Evolutionary conservation across 1,139 yeast species (phyloP).

Genomic region (Taphrina flavorubra): DNA sequence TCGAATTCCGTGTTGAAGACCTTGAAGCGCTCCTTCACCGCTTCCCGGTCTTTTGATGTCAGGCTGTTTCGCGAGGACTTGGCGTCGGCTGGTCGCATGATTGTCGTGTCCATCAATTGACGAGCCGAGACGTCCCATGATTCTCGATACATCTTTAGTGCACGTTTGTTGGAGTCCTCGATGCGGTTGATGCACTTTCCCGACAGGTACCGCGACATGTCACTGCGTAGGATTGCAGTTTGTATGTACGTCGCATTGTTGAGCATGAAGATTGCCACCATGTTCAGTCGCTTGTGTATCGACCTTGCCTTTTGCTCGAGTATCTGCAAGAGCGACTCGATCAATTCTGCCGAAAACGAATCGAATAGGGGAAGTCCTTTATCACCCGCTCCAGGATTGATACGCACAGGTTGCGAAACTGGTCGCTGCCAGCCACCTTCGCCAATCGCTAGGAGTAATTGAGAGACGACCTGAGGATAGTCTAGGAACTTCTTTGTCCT

Average conservation of each 20-base stretch:
- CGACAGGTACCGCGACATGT: constrained; percentile 17
- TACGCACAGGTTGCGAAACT: constrained; percentile 6
- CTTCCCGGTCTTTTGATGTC: constrained; percentile 76
- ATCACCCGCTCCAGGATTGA: constrained; percentile 1
- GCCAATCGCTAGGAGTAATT: constrained; percentile 35
- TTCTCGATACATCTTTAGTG: constrained; percentile 73
- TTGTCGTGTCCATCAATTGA: constrained; percentile 70
- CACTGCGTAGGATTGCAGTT: constrained; percentile 18
- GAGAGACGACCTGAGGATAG: constrained; percentile 33
- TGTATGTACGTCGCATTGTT: constrained; percentile 36
- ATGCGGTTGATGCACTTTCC: constrained; percentile 54
- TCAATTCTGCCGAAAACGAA: constrained; percentile 29
- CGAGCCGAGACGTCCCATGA: constrained; percentile 78
- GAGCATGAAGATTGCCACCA: constrained; percentile 39
- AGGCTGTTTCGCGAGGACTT: constrained; percentile 51
- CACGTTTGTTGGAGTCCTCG: constrained; percentile 72
- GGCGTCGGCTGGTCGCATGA: constrained; percentile 59
- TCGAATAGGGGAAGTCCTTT: constrained; percentile 15
- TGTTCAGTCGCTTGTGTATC: constrained; percentile 23
- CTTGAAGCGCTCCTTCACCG: constrained; percentile 80
- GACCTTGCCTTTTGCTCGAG: constrained; percentile 40
- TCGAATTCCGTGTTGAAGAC: constrained; percentile 81
- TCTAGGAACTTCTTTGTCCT: constrained; percentile 31
- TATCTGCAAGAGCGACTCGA: constrained; percentile 27
- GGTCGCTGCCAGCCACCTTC: constrained; percentile 43